Base-by-base conservation (phyloP, 75 land plant genomes). In the Selaginella tamariscina region DNA sequence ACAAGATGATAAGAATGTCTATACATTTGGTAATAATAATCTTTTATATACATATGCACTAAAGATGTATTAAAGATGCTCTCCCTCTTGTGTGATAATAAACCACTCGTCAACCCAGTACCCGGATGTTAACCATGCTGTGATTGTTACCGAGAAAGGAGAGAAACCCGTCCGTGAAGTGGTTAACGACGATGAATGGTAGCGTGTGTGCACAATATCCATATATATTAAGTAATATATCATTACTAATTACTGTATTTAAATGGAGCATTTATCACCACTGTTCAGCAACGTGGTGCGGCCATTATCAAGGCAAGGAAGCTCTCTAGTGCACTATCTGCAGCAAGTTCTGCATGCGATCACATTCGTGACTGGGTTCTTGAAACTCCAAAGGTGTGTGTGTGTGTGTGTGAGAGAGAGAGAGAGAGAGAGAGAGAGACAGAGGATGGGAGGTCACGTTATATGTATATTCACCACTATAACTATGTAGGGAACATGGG, bases 271-370 rank as follows among this genome's bases (percentile, higher is more conserved):
- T 91, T 88, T 67, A 88, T 91, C 29, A 74, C 76, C 39, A 82
- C 84, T 28, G 97, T 91, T 2, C 88, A 88, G 71, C 89, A 88
- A 67, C 86, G 97, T 32, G 93, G 93, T 65, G 97, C 92, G 29
- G 88, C 92, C 30, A 88, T 91, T 56, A 85, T 88, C 71, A 86
- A 85, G 72, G 89, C 88, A 71, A 73, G 93, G 65, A 88, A 88
- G 78, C 85, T 83, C 2, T 88, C 93, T 8, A 91, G 93, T 81
- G 97, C 97, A 1, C 68, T 91, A 2, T 91, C 97, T 71, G 97
- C 97, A 76, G 97, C 97, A 39, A 91, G 89, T 80, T 68, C 97
- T 72, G 93, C 89, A 27, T 88, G 97, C 73, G 97, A 91, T 72
- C 97, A 91, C 70, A 86, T 91, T 29, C 88, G 85, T 64, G 87